These are phyloP conservation scores for Picea glauca DNA, from an alignment of 75 land plant species.

Conservation along the genomic window DNA sequence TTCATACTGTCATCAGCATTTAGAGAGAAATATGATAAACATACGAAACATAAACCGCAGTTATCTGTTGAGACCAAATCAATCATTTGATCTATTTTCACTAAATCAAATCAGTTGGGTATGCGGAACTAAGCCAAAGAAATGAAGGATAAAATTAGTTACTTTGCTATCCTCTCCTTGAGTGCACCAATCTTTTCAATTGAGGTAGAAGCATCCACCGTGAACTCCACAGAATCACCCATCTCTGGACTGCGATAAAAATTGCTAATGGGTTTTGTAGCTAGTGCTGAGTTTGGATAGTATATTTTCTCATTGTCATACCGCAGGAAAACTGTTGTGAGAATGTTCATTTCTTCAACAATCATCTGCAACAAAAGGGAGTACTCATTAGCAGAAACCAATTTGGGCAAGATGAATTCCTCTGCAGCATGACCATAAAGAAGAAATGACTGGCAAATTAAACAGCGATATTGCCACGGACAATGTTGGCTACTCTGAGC, in stretches of 20 bases:
- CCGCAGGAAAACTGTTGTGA: conserved; percentile 57
- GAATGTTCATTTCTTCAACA: conserved; percentile 72
- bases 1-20: too few relatives aligned
- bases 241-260: conserved; percentile 66
- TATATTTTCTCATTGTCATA: conserved; percentile 70
- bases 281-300: conserved; percentile 57
- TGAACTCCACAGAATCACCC: conserved; percentile 56
- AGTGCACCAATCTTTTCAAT: conserved; percentile 43
- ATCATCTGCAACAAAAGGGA: conserved; percentile 36
- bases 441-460: neutral
- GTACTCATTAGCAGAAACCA: neutral
- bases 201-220: conserved; percentile 44
- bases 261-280: conserved; percentile 62
- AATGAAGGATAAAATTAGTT: conserved; percentile 11
- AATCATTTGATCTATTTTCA: too few relatives aligned
- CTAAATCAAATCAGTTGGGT: neutral
- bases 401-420: neutral
- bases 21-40: too few relatives aligned
- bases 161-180: conserved; percentile 42
- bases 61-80: neutral
- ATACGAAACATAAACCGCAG: neutral
- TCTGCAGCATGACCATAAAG: neutral
- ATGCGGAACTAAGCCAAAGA: neutral
- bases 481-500: neutral
- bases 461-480: neutral